Base-by-base conservation (phyloP, 2,329 filamentous ascomycete genomes). In the Colletotrichum caudatum region DNA sequence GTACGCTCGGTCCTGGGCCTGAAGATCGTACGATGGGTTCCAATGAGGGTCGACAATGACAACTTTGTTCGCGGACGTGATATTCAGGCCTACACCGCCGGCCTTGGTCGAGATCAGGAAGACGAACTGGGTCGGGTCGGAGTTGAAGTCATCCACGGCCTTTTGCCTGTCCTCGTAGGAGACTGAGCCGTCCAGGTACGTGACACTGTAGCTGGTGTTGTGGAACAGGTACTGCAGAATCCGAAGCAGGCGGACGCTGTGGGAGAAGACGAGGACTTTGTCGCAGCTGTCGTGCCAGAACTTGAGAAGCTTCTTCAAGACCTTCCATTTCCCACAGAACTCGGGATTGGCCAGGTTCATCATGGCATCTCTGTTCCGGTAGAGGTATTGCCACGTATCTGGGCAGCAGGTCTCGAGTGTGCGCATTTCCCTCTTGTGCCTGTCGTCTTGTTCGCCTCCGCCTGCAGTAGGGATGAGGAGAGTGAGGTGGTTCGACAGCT, bases 21-120 rank as follows among this genome's bases (percentile, higher is more conserved):
- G 96, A 0, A 98, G 87, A 77, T 99, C 96, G 75, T 96, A 95
- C 2, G 94, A 90, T 0, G 96, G 96, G 75, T 99, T 99, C 96
- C 96, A 99, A 77, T 98, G 96, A 0, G 96, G 96, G 79, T 98
- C 96, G 59, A 98, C 91, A 46, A 99, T 94, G 51, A 99, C 95
- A 0, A 99, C 96, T 82, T 98, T 98, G 82, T 99, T 99, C 1
- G 96, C 96, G 2, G 94, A 96, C 0, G 95, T 97, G 78, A 99
- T 98, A 79, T 99, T 99, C 37, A 99, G 85, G 0, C 96, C 96
- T 0, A 98, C 93, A 5, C 96, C 96, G 33, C 96, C 96, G 3
- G 96, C 95, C 78, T 93, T 94, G 8, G 96, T 98, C 29, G 93
- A 97, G 77, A 99, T 98, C 26, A 99, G 86, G 76, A 99, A 99